Evolutionary conservation across 2,329 filamentous ascomycete species (phyloP).

Genomic region (Cladosporium sp.): DNA sequence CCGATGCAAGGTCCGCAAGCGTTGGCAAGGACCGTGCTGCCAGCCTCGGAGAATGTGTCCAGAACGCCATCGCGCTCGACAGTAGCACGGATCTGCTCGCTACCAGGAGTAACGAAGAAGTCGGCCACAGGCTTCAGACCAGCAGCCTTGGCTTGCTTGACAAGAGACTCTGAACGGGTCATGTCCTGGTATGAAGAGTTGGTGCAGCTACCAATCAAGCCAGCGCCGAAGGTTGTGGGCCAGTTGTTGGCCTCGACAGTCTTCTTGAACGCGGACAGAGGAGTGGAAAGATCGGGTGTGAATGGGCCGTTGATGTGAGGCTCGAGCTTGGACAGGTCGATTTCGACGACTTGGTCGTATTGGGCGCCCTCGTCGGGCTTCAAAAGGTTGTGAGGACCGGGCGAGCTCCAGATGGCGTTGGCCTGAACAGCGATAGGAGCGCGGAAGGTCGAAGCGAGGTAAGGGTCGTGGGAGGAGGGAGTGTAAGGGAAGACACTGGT

Average conservation of each 20-base stretch:
- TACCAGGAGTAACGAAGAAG: conserved; percentile 95
- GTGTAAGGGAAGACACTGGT: conserved; percentile 96
- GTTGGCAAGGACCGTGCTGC: conserved; percentile 88
- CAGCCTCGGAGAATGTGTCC: conserved; percentile 79
- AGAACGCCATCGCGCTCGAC: conserved; percentile 87
- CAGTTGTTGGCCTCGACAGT: conserved; percentile 81
- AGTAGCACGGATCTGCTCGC: conserved; percentile 94
- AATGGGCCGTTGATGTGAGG: conserved; percentile 97
- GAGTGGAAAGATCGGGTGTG: conserved; percentile 92
- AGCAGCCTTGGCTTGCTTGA: conserved; percentile 86
- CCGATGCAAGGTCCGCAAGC: conserved; percentile 80
- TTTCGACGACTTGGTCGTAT: conserved; percentile 89
- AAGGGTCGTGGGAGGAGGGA: conserved; percentile 72
- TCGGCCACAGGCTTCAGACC: conserved; percentile 85
- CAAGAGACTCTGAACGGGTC: conserved; percentile 89
- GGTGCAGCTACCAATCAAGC: conserved; percentile 95
- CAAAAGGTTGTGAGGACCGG: conserved; percentile 65
- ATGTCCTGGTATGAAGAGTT: conserved; percentile 99
- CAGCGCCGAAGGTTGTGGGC: conserved; percentile 88
- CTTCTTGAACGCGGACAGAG: conserved; percentile 84
- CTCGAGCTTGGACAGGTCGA: conserved; percentile 86
- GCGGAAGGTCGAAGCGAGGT: conserved; percentile 81
- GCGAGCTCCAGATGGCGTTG: conserved; percentile 59
- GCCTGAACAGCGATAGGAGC: conserved; percentile 68
- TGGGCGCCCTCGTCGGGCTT: conserved; percentile 76